Percentiles rank a stretch among this genome's conserved stretches.
These are phyloP conservation scores for Cercospora beticola DNA, from an alignment of 2,329 filamentous ascomycete genomes.

Conservation along the genomic window DNA sequence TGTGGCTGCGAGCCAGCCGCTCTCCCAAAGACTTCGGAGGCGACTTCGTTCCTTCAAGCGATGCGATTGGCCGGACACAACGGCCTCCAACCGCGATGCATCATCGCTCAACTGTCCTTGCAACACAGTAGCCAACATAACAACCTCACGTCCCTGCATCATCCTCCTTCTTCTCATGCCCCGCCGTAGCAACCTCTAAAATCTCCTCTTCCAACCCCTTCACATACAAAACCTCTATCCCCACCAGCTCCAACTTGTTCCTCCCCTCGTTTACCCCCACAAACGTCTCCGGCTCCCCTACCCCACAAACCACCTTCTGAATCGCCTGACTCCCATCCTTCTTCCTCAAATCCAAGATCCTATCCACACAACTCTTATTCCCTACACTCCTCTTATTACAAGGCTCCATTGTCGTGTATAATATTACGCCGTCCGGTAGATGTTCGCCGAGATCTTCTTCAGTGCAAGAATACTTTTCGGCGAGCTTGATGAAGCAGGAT, in stretches of 20 bases:
- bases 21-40: not conserved
- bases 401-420: constrained; percentile 94
- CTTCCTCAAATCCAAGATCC: constrained; percentile 61
- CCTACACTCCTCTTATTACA: constrained; percentile 73
- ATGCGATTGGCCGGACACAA: not conserved
- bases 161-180: constrained; percentile 53
- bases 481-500: constrained; percentile 78
- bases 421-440: constrained; percentile 56
- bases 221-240: constrained; percentile 72
- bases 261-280: constrained; percentile 78
- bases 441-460: constrained; percentile 57
- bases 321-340: constrained; percentile 58
- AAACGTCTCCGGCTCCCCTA: constrained; percentile 87
- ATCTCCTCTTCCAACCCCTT: constrained; percentile 78
- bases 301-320: constrained; percentile 78
- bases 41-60: not conserved
- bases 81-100: not conserved
- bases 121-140: not conserved
- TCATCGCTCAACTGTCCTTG: not conserved
- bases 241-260: constrained; percentile 66
- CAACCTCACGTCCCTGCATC: not conserved
- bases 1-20: not conserved
- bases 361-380: constrained; percentile 73
- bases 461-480: constrained; percentile 37
- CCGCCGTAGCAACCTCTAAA: constrained; percentile 75